Base-by-base conservation (phyloP, 441 rosid genomes). In the Mallotus japonicus region DNA sequence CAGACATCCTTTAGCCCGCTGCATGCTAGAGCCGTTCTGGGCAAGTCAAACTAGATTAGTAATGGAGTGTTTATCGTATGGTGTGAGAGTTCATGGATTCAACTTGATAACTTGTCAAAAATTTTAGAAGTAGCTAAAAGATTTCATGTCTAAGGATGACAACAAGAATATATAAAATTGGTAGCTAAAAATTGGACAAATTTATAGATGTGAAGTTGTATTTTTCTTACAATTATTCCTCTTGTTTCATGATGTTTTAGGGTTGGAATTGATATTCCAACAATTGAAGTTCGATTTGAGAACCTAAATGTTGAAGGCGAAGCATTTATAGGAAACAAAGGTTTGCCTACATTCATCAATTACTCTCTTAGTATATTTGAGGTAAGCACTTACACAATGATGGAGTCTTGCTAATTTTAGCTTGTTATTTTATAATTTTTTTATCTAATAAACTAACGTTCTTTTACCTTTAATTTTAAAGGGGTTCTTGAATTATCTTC, bases 201-300 rank as follows among this genome's bases (percentile, higher is more conserved):
- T 24, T 24, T 24, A 24, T 1, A 24, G 28, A n/a, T 28, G 40
- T 37, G n/a, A 53, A 53, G 8, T 56, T 11, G 15, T 60, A 37
- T 56, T 47, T 37, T 57, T 40, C 16, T 4, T 69, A 40, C 78
- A 50, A 53, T 64, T 6, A 14, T 47, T 75, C 3, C 2, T 61
- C 46, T 51, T 5, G 13, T 14, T 47, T 55, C 15, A 67, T 77
- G 69, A 57, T 14, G 24, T 62, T 61, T 32, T 74, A 86, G 90
- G 59, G 95, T 87, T 74, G 90, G 92, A 77, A 82, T 91, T 4
- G 79, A 85, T 3, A 68, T 88, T 60, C 95, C 97, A n/a, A 81
- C 87, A 0, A 80, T 87, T 40, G 95, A 91, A 84, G 95, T 91
- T 47, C 73, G 95, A 77, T 88, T 79, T 56, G 90, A 89, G 76